phyloP scores from a whole-genome alignment of 1,284 basidiomycete species.

The Entoloma clypeatum region DNA sequence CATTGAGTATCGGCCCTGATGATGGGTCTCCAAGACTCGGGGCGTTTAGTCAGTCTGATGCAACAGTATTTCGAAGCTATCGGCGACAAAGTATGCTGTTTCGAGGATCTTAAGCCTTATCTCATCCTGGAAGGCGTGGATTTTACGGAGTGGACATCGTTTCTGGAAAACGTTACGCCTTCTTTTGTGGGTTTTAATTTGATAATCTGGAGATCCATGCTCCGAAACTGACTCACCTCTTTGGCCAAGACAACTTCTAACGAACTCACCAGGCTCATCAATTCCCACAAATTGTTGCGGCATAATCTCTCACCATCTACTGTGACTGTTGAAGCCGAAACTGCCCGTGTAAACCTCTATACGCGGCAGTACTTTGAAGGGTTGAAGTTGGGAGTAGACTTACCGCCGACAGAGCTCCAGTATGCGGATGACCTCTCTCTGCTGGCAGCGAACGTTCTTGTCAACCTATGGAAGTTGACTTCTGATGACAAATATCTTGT shows the following conservation, averaged over 20 bases:
- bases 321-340: slow-evolving; percentile 55
- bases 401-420: slow-evolving; percentile 79
- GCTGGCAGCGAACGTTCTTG: slow-evolving; percentile 64
- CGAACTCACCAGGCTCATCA: slow-evolving; percentile 60
- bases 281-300: slow-evolving; percentile 68
- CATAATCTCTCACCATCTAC: slow-evolving; percentile 47
- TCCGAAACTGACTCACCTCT: slow-evolving; percentile 5
- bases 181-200: slow-evolving; percentile 45
- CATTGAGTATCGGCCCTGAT: slow-evolving; percentile 7
- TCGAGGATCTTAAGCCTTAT: slow-evolving; percentile 78
- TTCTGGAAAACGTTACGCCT: slow-evolving; percentile 44
- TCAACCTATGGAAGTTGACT: slow-evolving; percentile 60
- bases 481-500: slow-evolving; percentile 56
- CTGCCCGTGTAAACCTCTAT: slow-evolving; percentile 47
- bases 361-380: slow-evolving; percentile 59
- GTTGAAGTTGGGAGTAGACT: slow-evolving; percentile 58
- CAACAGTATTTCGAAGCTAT: slow-evolving; percentile 69
- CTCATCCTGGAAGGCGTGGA: slow-evolving; percentile 45
- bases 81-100: slow-evolving; percentile 80
- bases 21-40: slow-evolving; percentile 35
- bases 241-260: slow-evolving; percentile 39
- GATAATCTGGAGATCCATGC: neutral
- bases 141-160: slow-evolving; percentile 50
- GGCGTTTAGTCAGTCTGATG: slow-evolving; percentile 43
- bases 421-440: slow-evolving; percentile 83